Evolutionary conservation across 306 rosid genomes (phyloP).

Genomic region (Prunus kanzakura): DNA sequence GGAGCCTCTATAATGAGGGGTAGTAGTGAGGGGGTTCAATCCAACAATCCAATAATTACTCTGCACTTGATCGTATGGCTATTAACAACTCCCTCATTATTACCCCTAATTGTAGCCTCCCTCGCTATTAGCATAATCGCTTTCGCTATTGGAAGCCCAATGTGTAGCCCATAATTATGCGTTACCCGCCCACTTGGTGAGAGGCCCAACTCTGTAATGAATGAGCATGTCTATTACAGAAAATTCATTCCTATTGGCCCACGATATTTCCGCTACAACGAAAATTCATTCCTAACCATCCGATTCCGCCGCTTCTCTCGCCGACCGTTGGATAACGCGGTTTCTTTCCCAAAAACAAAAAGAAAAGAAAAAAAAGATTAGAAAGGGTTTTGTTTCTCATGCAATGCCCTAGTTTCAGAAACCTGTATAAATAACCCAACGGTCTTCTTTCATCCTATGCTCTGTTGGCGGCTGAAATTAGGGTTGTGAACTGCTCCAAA

Average conservation of each 20-base stretch:
- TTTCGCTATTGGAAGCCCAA: neutral
- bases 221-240: neutral
- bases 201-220: neutral
- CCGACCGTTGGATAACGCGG: neutral
- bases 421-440: constrained; percentile 19
- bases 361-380: neutral
- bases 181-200: neutral
- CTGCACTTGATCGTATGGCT: rapidly evolving
- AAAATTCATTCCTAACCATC: neutral
- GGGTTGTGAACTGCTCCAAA: neutral
- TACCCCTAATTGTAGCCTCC: too few relatives aligned
- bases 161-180: neutral
- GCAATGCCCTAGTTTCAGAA: constrained; percentile 37
- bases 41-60: too few relatives aligned
- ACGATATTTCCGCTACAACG: neutral
- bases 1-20: too few relatives aligned
- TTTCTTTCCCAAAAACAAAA: neutral
- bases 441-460: neutral
- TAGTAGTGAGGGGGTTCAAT: too few relatives aligned
- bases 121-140: too few relatives aligned
- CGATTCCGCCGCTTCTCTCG: neutral
- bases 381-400: neutral
- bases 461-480: neutral
- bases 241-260: neutral
- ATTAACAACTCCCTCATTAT: too few relatives aligned